These are phyloP conservation scores for Exophiala calicioides DNA, from an alignment of 2,329 filamentous ascomycete genomes.

Conservation along the genomic window DNA sequence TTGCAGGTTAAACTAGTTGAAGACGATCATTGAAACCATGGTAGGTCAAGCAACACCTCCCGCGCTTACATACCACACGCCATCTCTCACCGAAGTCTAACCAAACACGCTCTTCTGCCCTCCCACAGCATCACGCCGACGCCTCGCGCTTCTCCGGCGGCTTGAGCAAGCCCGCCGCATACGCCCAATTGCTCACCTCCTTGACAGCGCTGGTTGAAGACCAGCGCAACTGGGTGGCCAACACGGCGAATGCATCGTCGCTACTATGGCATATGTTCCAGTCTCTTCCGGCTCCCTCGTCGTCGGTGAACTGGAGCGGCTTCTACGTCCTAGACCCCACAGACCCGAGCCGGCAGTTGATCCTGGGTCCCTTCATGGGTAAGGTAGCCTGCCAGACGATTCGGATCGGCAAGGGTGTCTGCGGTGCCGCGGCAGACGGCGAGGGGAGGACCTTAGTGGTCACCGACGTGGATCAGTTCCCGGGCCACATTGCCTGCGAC, in stretches of 20 bases:
- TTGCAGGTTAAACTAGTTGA: too few relatives aligned
- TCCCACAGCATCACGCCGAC: conserved; percentile 48
- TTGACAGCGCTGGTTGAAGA: conserved; percentile 42
- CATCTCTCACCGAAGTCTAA: neutral
- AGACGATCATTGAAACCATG: too few relatives aligned
- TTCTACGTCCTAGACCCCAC: conserved; percentile 45
- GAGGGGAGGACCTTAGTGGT: conserved; percentile 44
- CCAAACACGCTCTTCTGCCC: neutral
- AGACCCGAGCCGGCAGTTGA: conserved; percentile 31
- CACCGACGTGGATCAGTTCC: conserved; percentile 46
- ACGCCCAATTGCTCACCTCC: conserved; percentile 44
- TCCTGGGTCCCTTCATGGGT: conserved; percentile 52
- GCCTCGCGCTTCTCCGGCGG: conserved; percentile 45
- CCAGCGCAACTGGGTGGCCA: conserved; percentile 51
- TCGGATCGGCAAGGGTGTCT: conserved; percentile 48
- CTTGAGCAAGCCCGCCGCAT: conserved; percentile 45
- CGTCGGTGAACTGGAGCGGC: conserved; percentile 51
- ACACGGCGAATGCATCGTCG: conserved; percentile 50
- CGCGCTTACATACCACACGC: too few relatives aligned
- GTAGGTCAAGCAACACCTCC: too few relatives aligned
- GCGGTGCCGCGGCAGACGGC: conserved; percentile 44
- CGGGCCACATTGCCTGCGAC: conserved; percentile 54
- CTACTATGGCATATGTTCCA: conserved; percentile 52
- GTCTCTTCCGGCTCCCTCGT: conserved; percentile 45
- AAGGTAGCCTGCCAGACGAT: conserved; percentile 53